Evolutionary conservation across 768 basidiomycete species (phyloP).

Genomic region (Leccinum olivaceopallidum): DNA sequence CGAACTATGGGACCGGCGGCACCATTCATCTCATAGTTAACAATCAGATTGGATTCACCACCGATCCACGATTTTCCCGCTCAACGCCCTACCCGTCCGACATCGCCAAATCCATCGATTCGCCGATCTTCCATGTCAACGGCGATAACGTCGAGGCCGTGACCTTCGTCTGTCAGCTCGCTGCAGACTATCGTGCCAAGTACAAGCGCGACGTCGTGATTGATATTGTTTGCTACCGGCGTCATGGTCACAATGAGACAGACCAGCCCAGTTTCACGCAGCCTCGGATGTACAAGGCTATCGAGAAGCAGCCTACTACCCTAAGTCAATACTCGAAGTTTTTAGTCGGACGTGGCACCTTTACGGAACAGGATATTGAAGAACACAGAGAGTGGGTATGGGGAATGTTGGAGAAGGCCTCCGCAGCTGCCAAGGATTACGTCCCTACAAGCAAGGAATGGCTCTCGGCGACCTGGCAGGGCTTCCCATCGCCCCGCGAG

Average conservation of each 20-base stretch:
- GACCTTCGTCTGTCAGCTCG: constrained; percentile 97
- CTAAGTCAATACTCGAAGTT: constrained; percentile 91
- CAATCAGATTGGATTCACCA: constrained; percentile 99
- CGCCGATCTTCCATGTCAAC: constrained; percentile 99
- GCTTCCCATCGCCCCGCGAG: constrained; percentile 97
- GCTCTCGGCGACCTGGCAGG: constrained; percentile 97
- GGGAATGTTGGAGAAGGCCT: constrained; percentile 97
- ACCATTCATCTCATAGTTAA: constrained; percentile 99
- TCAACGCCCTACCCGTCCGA: constrained; percentile 98
- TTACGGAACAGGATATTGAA: constrained; percentile 94
- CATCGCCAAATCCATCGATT: constrained; percentile 96
- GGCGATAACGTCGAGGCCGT: constrained; percentile 98
- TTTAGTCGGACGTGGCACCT: constrained; percentile 87
- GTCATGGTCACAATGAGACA: constrained; percentile 99
- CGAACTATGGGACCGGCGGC: constrained; percentile 95
- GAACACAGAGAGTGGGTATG: constrained; percentile 99
- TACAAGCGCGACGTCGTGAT: constrained; percentile 99
- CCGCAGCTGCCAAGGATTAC: constrained; percentile 94
- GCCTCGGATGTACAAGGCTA: constrained; percentile 97
- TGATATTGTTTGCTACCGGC: constrained; percentile 98
- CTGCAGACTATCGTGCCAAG: constrained; percentile 96
- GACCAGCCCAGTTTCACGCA: constrained; percentile 99
- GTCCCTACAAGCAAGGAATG: constrained; percentile 94
- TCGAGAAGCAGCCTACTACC: constrained; percentile 90
- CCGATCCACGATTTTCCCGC: constrained; percentile 95